These are phyloP conservation scores for Pseudonitzschia delicatissima DNA, from an alignment of 108 stramenopile genomes.

Conservation along the genomic window DNA sequence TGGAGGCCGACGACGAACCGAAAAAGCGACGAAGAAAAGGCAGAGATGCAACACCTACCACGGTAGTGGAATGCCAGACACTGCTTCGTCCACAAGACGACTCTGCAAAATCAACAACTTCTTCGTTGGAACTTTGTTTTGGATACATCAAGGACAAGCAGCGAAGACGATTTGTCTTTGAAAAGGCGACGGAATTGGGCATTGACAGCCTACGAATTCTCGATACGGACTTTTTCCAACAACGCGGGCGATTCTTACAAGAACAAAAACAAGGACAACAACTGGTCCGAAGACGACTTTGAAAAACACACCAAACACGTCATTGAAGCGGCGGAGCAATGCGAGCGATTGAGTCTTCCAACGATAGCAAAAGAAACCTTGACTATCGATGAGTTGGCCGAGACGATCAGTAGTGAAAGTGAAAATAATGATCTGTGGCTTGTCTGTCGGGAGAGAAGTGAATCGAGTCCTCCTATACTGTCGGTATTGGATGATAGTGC, in stretches of 20 bases:
- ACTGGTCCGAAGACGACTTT: constrained; percentile 18
- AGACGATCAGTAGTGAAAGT: neutral
- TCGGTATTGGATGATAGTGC: constrained; percentile 25
- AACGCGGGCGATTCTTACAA: neutral
- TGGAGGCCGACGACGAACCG: neutral
- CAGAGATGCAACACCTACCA: neutral
- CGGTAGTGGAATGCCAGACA: constrained; percentile 47
- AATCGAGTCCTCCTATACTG: constrained; percentile 41
- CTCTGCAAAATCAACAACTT: neutral
- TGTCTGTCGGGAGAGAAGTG: constrained; percentile 66
- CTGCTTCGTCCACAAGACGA: constrained; percentile 36
- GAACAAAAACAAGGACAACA: neutral
- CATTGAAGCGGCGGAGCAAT: constrained; percentile 82
- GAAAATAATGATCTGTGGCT: constrained; percentile 19
- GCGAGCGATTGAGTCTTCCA: constrained; percentile 74
- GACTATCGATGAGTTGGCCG: constrained; percentile 2
- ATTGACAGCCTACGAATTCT: constrained; percentile 38
- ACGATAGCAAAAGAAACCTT: neutral
- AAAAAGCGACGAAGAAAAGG: constrained; percentile 15
- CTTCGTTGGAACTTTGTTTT: constrained; percentile 18
- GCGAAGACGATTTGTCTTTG: constrained; percentile 61
- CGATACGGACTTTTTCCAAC: constrained; percentile 30
- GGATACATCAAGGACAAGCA: constrained; percentile 65
- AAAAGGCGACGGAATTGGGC: constrained; percentile 80
- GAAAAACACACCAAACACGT: constrained; percentile 54